Evolutionary conservation across 1,139 yeast species (phyloP).

Genomic region (Zygoascus hellenicus): DNA sequence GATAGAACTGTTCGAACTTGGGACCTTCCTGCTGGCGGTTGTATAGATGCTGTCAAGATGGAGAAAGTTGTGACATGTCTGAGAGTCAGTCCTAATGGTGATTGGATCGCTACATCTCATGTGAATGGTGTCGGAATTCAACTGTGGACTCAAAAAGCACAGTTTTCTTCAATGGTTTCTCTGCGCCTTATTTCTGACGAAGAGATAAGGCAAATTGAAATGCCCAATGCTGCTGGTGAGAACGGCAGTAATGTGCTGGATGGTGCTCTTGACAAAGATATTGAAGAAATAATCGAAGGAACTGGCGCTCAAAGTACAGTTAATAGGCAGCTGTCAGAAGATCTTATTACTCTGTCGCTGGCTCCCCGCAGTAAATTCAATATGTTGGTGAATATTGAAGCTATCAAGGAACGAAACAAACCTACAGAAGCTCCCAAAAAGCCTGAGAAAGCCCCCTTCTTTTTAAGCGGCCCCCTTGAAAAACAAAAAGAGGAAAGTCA

Average conservation of each 20-base stretch:
- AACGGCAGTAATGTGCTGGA: conserved; percentile 72
- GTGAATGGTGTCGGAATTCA: conserved; percentile 86
- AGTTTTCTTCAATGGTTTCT: conserved; percentile 60
- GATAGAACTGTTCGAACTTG: conserved; percentile 92
- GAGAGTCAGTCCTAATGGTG: conserved; percentile 83
- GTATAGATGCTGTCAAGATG: conserved; percentile 84
- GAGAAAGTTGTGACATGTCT: conserved; percentile 75
- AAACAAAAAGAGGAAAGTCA: conserved; percentile 12
- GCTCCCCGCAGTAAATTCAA: conserved; percentile 75
- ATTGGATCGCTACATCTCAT: conserved; percentile 88
- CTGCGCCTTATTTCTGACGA: conserved; percentile 72
- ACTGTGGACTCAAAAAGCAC: conserved; percentile 89
- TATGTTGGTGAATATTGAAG: conserved; percentile 74
- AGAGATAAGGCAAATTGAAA: conserved; percentile 43
- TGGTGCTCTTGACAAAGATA: conserved; percentile 58
- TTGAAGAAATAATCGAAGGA: conserved; percentile 16
- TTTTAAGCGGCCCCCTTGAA: conserved; percentile 54
- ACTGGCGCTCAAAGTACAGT: conserved; percentile 30
- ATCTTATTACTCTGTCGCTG: conserved; percentile 65
- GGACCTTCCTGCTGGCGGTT: conserved; percentile 97
- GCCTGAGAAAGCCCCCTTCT: conserved; percentile 79
- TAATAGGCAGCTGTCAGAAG: conserved; percentile 57
- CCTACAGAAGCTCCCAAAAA: conserved; percentile 87
- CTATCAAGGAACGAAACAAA: conserved; percentile 78
- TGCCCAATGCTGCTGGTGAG: conserved; percentile 81